phyloP scores from a whole-genome alignment of 2,329 filamentous ascomycete genomes.

The Arthroderma uncinatum region DNA sequence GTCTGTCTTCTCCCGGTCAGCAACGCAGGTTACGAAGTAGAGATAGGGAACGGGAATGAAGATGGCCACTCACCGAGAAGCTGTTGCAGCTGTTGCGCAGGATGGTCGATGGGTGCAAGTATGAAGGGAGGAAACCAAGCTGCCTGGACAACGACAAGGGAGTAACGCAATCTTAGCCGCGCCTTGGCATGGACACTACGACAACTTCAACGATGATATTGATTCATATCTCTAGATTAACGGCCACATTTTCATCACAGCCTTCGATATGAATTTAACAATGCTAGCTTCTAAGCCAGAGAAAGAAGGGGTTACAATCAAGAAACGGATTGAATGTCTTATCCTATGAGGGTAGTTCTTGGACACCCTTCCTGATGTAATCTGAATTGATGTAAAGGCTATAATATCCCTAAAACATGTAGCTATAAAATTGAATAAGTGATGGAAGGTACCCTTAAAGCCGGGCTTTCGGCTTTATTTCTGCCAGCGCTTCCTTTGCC shows the following conservation, averaged over 20 bases:
- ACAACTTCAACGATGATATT: no score
- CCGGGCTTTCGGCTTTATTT: slow-evolving; percentile 22
- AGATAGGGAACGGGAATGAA: neutral
- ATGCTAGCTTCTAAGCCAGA: no score
- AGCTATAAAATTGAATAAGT: neutral
- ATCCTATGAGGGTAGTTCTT: no score
- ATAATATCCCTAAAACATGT: no score
- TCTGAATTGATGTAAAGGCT: no score
- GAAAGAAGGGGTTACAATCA: no score
- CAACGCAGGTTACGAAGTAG: neutral
- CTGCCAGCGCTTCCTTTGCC: slow-evolving; percentile 44
- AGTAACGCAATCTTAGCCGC: neutral
- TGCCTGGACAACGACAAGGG: neutral
- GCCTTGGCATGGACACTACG: neutral
- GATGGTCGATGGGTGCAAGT: neutral
- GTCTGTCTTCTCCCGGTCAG: neutral
- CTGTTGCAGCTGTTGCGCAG: neutral
- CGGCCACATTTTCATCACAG: no score
- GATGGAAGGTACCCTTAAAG: slow-evolving; percentile 16
- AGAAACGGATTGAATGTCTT: no score
- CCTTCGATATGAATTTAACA: no score
- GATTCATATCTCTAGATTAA: no score
- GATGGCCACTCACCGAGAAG: neutral
- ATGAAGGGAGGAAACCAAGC: neutral
- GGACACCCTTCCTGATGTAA: no score